These are phyloP conservation scores for Hirsutella rhossiliensis DNA, from an alignment of 2,329 filamentous ascomycete species.

Conservation along the genomic window DNA sequence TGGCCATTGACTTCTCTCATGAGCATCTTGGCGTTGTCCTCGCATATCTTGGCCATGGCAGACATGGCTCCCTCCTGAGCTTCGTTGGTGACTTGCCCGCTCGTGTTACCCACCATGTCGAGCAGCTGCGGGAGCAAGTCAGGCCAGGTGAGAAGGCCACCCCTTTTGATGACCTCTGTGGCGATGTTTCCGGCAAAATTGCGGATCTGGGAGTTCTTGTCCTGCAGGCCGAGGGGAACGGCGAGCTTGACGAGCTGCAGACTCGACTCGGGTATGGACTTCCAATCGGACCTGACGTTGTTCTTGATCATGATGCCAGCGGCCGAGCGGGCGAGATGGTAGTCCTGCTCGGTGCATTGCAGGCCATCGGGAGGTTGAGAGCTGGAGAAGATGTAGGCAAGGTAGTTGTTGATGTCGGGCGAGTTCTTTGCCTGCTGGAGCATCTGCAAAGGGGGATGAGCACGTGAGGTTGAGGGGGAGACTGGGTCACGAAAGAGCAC, in stretches of 20 bases:
- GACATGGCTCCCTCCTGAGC: conserved; percentile 90
- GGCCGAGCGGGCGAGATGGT: conserved; percentile 70
- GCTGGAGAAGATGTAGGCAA: conserved; percentile 79
- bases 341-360: conserved; percentile 45
- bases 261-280: conserved; percentile 61
- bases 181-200: conserved; percentile 88
- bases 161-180: conserved; percentile 76
- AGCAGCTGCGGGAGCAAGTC: conserved; percentile 78
- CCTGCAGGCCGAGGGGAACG: conserved; percentile 68
- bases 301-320: conserved; percentile 95
- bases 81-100: conserved; percentile 53
- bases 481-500: conserved; percentile 14
- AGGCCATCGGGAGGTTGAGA: conserved; percentile 48
- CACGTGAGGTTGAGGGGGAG: not conserved
- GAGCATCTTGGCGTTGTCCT: conserved; percentile 81
- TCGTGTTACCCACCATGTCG: conserved; percentile 61
- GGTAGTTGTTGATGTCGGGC: conserved; percentile 94
- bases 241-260: conserved; percentile 68
- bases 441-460: conserved; percentile 49
- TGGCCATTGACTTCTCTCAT: conserved; percentile 83
- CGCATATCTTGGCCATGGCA: conserved; percentile 88
- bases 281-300: conserved; percentile 67
- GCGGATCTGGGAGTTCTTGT: conserved; percentile 70
- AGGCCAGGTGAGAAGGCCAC: conserved; percentile 83
- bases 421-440: conserved; percentile 77